These are phyloP conservation scores for Orychophragmus violaceus DNA, from an alignment of 345 rosid genomes.

Conservation along the genomic window DNA sequence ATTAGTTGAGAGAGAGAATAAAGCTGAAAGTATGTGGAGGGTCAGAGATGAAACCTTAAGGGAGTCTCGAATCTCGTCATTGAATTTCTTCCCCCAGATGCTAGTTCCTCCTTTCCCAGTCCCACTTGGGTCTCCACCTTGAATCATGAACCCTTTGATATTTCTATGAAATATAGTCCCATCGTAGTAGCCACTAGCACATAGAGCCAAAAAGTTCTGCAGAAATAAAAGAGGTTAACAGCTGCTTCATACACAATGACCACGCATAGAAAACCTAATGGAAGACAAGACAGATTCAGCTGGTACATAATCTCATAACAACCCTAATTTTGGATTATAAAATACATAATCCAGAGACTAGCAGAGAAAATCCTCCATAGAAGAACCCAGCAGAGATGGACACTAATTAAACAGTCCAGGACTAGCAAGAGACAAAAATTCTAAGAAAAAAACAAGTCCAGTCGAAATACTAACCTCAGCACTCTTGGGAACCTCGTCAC, in stretches of 20 bases:
- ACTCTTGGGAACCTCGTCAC: slow-evolving; percentile 89
- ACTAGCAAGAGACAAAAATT: not conserved
- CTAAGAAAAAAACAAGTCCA: not conserved
- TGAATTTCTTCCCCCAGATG: slow-evolving; percentile 98
- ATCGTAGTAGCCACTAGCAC: slow-evolving; percentile 90
- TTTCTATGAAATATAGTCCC: slow-evolving; percentile 89
- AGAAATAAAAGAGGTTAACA: not conserved
- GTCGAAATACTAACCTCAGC: slow-evolving; percentile 54
- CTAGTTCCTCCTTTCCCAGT: slow-evolving; percentile 98
- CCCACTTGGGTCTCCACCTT: slow-evolving; percentile 96
- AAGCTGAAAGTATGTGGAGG: not conserved
- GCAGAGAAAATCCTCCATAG: not conserved
- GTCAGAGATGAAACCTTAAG: too few relatives aligned
- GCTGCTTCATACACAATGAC: too few relatives aligned
- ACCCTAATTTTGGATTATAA: not conserved
- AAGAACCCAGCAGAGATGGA: not conserved
- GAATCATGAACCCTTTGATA: slow-evolving; percentile 97
- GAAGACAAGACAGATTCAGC: not conserved
- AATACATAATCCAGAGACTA: not conserved
- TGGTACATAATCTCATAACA: not conserved
- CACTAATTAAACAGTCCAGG: not conserved
- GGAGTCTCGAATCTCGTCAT: slow-evolving; percentile 93
- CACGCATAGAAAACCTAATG: too few relatives aligned
- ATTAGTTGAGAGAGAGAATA: too few relatives aligned
- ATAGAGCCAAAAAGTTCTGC: slow-evolving; percentile 94